Evolutionary conservation across 371 early-diverging fungal genomes (phyloP).

Genomic region (Mortierella sp.): DNA sequence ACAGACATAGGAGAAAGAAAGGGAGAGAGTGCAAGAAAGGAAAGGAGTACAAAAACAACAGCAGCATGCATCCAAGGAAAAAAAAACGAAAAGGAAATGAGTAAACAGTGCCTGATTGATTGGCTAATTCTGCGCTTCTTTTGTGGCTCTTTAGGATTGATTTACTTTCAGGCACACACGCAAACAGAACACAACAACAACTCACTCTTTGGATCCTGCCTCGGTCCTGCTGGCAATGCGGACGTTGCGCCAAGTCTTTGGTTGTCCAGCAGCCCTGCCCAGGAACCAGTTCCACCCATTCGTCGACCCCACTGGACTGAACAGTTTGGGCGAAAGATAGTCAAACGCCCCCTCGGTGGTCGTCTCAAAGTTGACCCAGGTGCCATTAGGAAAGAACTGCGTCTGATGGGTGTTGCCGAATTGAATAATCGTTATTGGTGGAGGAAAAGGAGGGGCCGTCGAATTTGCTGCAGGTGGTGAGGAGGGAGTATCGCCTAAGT

Average conservation of each 20-base stretch:
- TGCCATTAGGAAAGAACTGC: conserved; percentile 44
- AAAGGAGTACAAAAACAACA: neutral
- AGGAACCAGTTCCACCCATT: conserved; percentile 37
- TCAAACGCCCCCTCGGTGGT: conserved; percentile 7
- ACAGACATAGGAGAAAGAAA: neutral
- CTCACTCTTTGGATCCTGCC: conserved; percentile 40
- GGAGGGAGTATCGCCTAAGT: conserved; percentile 20
- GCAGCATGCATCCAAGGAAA: neutral
- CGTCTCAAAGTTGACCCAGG: conserved; percentile 35
- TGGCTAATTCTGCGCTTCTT: neutral
- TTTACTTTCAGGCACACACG: neutral
- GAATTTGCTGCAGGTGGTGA: neutral
- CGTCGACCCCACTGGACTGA: conserved; percentile 30
- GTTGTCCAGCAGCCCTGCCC: conserved; percentile 2
- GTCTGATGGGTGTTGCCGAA: conserved; percentile 32
- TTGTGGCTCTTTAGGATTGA: neutral
- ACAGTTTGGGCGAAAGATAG: conserved; percentile 34
- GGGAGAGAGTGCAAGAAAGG: neutral
- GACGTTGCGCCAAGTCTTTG: conserved; percentile 29
- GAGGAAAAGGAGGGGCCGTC: conserved; percentile 7
- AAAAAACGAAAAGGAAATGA: neutral
- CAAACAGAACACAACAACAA: neutral
- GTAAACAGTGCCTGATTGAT: neutral
- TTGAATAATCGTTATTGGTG: conserved; percentile 26
- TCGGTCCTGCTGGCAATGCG: conserved; percentile 22